Base-by-base conservation (phyloP, 2,329 filamentous ascomycete species). In the Sporothrix brunneoviolacea region DNA sequence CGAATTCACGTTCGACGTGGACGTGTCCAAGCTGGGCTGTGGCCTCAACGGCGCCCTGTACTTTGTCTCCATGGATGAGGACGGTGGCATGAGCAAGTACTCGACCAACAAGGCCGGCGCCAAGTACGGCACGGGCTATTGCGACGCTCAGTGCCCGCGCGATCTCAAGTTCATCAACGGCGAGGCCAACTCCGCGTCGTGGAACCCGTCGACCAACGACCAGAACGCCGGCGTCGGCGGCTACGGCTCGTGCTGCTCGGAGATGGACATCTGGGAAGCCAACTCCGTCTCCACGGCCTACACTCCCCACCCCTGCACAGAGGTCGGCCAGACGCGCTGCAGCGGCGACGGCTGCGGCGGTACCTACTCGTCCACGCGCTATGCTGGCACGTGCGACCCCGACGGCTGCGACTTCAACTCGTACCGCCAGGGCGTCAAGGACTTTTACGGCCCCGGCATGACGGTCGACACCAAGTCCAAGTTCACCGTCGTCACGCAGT, bases 381-480 rank as follows among this genome's bases (percentile, higher is more conserved):
- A 58, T 39, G 67, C 62, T 13, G 79, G 79, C 52, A 65, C 75
- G 38, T 85, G 82, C 67, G 82, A 84, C 63, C 76, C 76, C 52
- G 76, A 80, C 55, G 82, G 82, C 19, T 85, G 82, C 59, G 81
- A 83, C 61, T 83, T 79, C 71, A 83, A 83, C 72, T 68, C 75
- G 22, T 84, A 76, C 75, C 79, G 80, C 59, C 72, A 79, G 69
- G 81, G 80, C 39, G 74, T 77, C 64, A 68, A 67, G 30, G 67
- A 69, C 63, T 85, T 83, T 70, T 84, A 77, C 52, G 57, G 57
- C n/a, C 51, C 56, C 33, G 76, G 74, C 55, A 70, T 69, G 63
- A 80, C 68, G 15, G 70, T 85, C 54, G 74, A 83, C 63, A 82
- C 79, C 45, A 73, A 62, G 47, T 70, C 70, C 57, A 73, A 74